Conservation (phyloP, 163 green algal genomes). For the Chloromonas sp. region DNA sequence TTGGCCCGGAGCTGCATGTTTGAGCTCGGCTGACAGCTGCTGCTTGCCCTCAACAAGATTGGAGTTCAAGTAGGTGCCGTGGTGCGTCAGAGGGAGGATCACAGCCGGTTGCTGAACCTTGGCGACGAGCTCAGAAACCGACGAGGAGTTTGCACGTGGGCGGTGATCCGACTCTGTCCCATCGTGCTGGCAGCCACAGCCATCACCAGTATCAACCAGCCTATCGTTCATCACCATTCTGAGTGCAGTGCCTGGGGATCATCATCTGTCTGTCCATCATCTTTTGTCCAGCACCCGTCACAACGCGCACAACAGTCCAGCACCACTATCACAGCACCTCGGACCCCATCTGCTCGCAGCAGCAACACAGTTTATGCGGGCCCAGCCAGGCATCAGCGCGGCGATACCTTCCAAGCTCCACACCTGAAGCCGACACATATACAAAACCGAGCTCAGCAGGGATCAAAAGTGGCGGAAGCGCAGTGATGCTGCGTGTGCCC, state of each 20-base stretch:
- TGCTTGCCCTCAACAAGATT: not conserved
- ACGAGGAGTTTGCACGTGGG: not conserved
- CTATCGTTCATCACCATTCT: no score
- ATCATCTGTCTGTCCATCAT: no score
- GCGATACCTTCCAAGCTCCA: no score
- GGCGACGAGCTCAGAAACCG: no score
- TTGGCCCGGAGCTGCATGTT: conserved; percentile 1
- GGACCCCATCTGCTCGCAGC: not conserved
- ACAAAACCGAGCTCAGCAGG: not conserved
- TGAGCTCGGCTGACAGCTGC: not conserved
- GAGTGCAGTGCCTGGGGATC: no score
- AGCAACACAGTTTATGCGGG: not conserved
- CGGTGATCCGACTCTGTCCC: not conserved
- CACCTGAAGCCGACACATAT: not conserved
- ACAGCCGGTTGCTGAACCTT: no score
- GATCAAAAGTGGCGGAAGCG: not conserved
- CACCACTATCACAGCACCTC: no score
- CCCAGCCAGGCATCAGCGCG: no score
- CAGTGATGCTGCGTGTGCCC: not conserved
- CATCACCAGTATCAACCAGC: not conserved
- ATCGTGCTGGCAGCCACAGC: not conserved
- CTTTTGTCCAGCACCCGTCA: no score
- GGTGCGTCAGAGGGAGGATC: not conserved
- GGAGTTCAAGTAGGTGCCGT: not conserved
- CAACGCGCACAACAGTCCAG: no score